phyloP scores from a whole-genome alignment of 2,329 filamentous ascomycete genomes.

The Claviceps spartinae region DNA sequence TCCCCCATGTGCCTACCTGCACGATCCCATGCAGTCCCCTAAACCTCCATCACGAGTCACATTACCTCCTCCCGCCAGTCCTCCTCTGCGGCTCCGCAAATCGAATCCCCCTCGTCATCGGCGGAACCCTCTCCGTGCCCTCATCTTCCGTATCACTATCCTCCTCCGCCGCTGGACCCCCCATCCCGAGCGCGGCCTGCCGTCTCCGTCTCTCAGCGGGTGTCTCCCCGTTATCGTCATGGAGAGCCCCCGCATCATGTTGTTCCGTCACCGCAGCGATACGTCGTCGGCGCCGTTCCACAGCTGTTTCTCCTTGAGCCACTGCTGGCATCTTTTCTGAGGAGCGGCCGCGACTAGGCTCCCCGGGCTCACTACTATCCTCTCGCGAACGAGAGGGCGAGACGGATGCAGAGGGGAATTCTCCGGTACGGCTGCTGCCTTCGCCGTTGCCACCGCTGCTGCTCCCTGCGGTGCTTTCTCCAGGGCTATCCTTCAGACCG shows the following conservation, averaged over 20 bases:
- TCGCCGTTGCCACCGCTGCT: conserved; percentile 8
- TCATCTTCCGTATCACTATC: conserved; percentile 42
- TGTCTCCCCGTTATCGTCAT: conserved; percentile 42
- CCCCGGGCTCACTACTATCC: not conserved
- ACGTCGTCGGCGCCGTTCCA: conserved; percentile 49
- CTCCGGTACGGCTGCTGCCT: conserved; percentile 10
- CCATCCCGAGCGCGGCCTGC: conserved; percentile 58
- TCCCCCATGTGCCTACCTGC: too few species aligned
- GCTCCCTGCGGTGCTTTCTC: conserved; percentile 3
- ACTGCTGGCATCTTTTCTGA: conserved; percentile 3
- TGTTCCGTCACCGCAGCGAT: conserved; percentile 37
- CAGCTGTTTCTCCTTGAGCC: conserved; percentile 47
- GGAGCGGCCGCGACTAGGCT: conserved; percentile 1
- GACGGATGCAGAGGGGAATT: conserved; percentile 8
- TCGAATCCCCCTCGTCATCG: conserved; percentile 41
- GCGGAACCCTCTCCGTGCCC: conserved; percentile 38
- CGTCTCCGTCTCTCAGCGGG: conserved; percentile 61
- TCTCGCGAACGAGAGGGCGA: conserved; percentile 8
- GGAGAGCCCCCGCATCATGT: conserved; percentile 15
- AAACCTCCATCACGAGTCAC: not conserved
- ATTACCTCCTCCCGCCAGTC: not conserved
- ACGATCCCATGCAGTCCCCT: too few species aligned
- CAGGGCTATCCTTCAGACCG: not conserved
- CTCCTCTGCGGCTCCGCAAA: conserved; percentile 37
- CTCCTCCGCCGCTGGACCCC: conserved; percentile 28